Evolutionary conservation across 2,329 filamentous ascomycete species (phyloP).

Genomic region (Elsinoe arachidis): DNA sequence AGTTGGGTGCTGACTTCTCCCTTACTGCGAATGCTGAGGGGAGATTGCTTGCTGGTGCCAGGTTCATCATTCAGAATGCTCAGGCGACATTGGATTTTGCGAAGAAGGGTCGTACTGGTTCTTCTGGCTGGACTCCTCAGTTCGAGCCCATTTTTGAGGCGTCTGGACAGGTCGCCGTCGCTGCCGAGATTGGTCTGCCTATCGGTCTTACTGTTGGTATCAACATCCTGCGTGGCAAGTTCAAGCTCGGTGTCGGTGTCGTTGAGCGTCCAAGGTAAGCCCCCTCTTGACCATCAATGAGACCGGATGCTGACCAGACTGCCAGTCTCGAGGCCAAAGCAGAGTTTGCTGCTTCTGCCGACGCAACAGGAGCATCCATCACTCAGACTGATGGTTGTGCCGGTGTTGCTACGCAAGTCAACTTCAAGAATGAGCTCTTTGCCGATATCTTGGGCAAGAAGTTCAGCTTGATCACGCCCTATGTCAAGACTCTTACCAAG

Average conservation of each 20-base stretch:
- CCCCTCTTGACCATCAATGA: not conserved
- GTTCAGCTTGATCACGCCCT: not conserved
- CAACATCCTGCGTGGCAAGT: slow-evolving; percentile 6
- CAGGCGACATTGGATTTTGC: not conserved
- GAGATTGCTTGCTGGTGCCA: slow-evolving; percentile 4
- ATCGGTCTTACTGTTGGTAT: slow-evolving; percentile 1
- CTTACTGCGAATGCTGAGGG: slow-evolving; percentile 9
- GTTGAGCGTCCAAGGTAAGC: slow-evolving; percentile 5
- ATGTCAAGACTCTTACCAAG: slow-evolving; percentile 1
- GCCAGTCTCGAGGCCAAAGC: slow-evolving; percentile 20
- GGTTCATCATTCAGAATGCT: slow-evolving; percentile 10
- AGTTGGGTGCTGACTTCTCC: slow-evolving; percentile 2
- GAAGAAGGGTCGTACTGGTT: not conserved
- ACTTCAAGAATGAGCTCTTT: slow-evolving; percentile 19
- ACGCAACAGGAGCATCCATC: slow-evolving; percentile 14
- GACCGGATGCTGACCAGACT: not conserved
- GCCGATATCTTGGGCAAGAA: slow-evolving; percentile 20
- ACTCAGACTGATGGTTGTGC: slow-evolving; percentile 24
- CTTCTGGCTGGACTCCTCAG: slow-evolving; percentile 7
- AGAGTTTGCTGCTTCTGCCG: slow-evolving; percentile 21
- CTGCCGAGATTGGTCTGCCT: slow-evolving; percentile 12
- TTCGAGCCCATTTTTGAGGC: slow-evolving; percentile 13
- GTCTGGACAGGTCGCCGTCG: slow-evolving; percentile 1
- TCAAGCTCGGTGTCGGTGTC: not conserved
- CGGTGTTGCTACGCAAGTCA: slow-evolving; percentile 26